Evolutionary conservation across 768 basidiomycete genomes (phyloP).

Genomic region (Ramaria sp.): DNA sequence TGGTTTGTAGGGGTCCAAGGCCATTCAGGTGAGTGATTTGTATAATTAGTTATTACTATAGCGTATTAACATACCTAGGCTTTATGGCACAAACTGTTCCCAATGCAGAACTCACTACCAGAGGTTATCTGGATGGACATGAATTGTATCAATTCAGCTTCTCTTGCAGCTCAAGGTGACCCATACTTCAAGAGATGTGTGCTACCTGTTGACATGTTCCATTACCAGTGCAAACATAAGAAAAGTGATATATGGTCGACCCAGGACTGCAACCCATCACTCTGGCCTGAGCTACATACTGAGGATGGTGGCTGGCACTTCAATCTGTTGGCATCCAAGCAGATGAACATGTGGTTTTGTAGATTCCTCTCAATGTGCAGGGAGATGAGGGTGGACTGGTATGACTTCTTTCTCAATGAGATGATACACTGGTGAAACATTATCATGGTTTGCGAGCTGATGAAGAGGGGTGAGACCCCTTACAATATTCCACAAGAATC

Average conservation of each 20-base stretch:
- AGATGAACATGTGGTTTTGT: conserved; percentile 12
- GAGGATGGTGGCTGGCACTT: conserved; percentile 8
- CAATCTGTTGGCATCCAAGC: conserved; percentile 14
- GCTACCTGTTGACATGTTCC: conserved; percentile 10
- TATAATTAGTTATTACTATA: no score
- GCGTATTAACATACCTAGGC: no score
- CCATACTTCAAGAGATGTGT: neutral
- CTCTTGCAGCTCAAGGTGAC: conserved; percentile 4
- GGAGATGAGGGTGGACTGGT: conserved; percentile 20
- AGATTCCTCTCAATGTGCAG: conserved; percentile 18
- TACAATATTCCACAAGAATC: no score
- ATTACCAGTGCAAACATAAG: conserved; percentile 11
- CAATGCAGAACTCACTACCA: neutral
- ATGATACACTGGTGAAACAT: conserved; percentile 23
- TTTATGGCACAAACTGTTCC: neutral
- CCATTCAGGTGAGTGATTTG: no score
- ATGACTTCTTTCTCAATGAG: conserved; percentile 19
- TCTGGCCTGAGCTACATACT: conserved; percentile 6
- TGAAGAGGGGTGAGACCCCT: no score
- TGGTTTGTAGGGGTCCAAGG: conserved; percentile 13
- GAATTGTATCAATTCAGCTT: neutral
- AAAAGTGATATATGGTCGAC: conserved; percentile 6
- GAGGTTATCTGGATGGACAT: neutral
- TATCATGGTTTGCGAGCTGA: neutral
- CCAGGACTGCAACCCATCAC: conserved; percentile 9